Evolutionary conservation across 2,329 filamentous ascomycete species (phyloP).

Genomic region (Sarocladium brachiariae): DNA sequence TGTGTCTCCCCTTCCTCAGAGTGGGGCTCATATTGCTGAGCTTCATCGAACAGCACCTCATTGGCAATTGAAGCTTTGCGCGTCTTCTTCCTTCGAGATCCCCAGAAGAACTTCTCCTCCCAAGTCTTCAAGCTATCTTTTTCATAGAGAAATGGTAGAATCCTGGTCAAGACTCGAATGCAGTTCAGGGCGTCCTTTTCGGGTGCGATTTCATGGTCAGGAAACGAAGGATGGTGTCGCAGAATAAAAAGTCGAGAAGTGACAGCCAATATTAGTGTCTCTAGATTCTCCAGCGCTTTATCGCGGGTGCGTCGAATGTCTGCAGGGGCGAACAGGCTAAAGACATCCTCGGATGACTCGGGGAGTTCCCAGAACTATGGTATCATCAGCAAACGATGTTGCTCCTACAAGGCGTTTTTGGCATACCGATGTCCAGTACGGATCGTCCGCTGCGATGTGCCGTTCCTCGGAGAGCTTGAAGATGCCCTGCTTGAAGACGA

Average conservation of each 20-base stretch:
- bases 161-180: constrained; percentile 78
- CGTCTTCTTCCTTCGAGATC: constrained; percentile 62
- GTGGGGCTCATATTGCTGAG: constrained; percentile 43
- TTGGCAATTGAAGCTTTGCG: constrained; percentile 58
- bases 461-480: constrained; percentile 91
- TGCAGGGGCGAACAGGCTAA: constrained; percentile 85
- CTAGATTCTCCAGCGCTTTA: constrained; percentile 75
- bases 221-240: constrained; percentile 85
- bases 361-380: constrained; percentile 99
- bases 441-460: constrained; percentile 78
- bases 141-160: constrained; percentile 90
- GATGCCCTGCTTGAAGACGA: constrained; percentile 97
- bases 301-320: constrained; percentile 87
- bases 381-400: constrained; percentile 1
- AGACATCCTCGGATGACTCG: constrained; percentile 91
- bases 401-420: not conserved
- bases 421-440: constrained; percentile 86
- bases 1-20: constrained; percentile 55
- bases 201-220: constrained; percentile 75
- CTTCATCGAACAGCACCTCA: constrained; percentile 81
- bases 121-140: constrained; percentile 73
- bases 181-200: constrained; percentile 92
- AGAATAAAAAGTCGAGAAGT: constrained; percentile 77
- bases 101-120: constrained; percentile 95
- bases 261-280: constrained; percentile 78